These are phyloP conservation scores for Teratosphaeriaceae sp. DNA, from an alignment of 2,329 filamentous ascomycete species.

Conservation along the genomic window DNA sequence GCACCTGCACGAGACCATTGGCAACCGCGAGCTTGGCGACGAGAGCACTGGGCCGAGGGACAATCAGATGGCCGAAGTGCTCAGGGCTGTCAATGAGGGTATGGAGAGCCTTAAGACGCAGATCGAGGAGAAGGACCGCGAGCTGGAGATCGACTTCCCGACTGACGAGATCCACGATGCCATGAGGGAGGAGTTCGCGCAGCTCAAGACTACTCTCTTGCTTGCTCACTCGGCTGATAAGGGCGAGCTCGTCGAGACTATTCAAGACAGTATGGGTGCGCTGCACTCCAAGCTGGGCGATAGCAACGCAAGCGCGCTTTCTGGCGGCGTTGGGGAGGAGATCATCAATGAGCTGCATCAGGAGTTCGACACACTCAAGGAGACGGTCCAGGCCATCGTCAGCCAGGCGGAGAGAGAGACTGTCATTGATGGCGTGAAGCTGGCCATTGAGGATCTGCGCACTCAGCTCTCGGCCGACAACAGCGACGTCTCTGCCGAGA, in stretches of 20 bases:
- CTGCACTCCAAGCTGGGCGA: slow-evolving; percentile 39
- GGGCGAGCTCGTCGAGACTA: slow-evolving; percentile 55
- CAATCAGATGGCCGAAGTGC: slow-evolving; percentile 22
- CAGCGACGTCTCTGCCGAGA: slow-evolving; percentile 35
- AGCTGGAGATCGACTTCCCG: slow-evolving; percentile 27
- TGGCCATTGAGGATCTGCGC: slow-evolving; percentile 38
- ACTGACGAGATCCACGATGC: slow-evolving; percentile 54
- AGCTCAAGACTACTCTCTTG: slow-evolving; percentile 71
- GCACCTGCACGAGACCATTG: slow-evolving; percentile 52
- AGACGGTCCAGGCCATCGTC: slow-evolving; percentile 48
- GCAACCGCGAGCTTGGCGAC: slow-evolving; percentile 30
- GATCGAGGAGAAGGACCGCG: slow-evolving; percentile 30
- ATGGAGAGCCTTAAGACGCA: slow-evolving; percentile 26
- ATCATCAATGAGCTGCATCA: slow-evolving; percentile 46
- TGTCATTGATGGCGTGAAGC: slow-evolving; percentile 60
- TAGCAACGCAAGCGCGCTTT: slow-evolving; percentile 22
- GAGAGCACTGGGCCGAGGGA: slow-evolving; percentile 18
- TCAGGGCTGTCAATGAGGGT: slow-evolving; percentile 27
- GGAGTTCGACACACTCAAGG: slow-evolving; percentile 56
- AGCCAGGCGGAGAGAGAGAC: slow-evolving; percentile 47
- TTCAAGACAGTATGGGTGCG: slow-evolving; percentile 47
- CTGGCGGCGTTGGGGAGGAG: slow-evolving; percentile 36
- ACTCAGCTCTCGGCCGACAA: slow-evolving; percentile 33
- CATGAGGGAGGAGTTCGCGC: slow-evolving; percentile 75
- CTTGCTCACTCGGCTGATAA: slow-evolving; percentile 50